Base-by-base conservation (phyloP, 306 rosid species). In the Cicer bijugum region DNA sequence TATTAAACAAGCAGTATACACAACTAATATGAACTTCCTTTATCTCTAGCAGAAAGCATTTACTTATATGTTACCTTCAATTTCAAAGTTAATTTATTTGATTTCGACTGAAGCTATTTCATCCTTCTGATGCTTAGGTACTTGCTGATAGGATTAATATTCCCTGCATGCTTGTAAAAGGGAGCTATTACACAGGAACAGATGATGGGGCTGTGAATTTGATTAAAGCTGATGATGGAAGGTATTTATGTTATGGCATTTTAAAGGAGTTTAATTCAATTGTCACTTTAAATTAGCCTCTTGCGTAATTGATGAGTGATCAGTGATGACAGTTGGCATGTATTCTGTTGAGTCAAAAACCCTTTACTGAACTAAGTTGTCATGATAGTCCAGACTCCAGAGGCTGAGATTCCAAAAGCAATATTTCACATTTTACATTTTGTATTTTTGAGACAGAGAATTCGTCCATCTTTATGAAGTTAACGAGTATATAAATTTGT, bases 111-210 rank as follows among this genome's bases (percentile, higher is more conserved):
- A 67, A 64, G 79, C 67, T 80, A 69, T 80, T 76, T 81, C 39
- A 67, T 78, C 39, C 64, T 71, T 76, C 76, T 78, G 85, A 77
- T 78, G 79, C 83, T 78, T 85, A 95, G 99, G 97, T 95, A 66
- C 96, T 95, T 69, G 97, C 97, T 76, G 99, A 95, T 83, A 87
- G 84, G 84, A 90, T 95, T 58, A 90, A 87, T 80, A 87, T 95
- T 87, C 99, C 97, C 53, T 91, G 99, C 76, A 91, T 84, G 91
- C 92, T 91, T 82, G 96, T 92, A 66, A 95, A 95, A 88, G 99
- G 97, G 82, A 95, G 97, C 89, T 90, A 88, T 86, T 95, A 95
- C 90, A 95, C 97, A 69, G 99, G 99, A 79, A 86, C 97, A 44
- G 99, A 95, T 72, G 99, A 91, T 69, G 97, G 97, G 57, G 97